Evolutionary conservation across 495 filamentous ascomycete species (phyloP).

Genomic region (Cercophora samala): DNA sequence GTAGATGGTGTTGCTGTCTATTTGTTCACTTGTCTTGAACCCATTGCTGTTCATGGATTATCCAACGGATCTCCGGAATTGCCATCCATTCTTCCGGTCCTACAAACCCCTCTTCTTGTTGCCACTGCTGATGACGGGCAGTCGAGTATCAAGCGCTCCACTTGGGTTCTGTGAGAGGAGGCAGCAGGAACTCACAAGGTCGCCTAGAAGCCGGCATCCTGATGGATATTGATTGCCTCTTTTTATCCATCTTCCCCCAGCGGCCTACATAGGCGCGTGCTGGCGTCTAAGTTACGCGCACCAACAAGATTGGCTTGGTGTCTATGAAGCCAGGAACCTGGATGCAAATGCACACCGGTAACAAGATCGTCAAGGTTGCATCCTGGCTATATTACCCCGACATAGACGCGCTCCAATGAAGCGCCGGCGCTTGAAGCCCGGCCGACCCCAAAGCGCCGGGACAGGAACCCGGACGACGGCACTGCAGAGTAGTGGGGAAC

Average conservation of each 20-base stretch:
- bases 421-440: background rate
- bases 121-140: background rate
- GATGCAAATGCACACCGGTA: background rate
- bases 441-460: background rate
- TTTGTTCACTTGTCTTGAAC: background rate
- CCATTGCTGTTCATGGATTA: background rate
- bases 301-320: background rate
- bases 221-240: background rate
- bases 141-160: background rate
- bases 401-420: background rate
- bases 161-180: background rate
- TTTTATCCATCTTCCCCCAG: background rate
- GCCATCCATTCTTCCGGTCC: background rate
- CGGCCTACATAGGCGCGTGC: background rate
- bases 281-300: background rate
- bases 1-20: background rate
- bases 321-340: background rate
- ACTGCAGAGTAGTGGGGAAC: background rate
- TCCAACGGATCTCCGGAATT: background rate
- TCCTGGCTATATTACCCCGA: background rate
- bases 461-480: background rate
- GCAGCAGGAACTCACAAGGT: background rate
- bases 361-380: background rate
- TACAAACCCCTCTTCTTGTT: background rate
- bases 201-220: too few relatives aligned